These are phyloP conservation scores for Colletotrichum liriopes DNA, from an alignment of 2,329 filamentous ascomycete genomes.

Conservation along the genomic window DNA sequence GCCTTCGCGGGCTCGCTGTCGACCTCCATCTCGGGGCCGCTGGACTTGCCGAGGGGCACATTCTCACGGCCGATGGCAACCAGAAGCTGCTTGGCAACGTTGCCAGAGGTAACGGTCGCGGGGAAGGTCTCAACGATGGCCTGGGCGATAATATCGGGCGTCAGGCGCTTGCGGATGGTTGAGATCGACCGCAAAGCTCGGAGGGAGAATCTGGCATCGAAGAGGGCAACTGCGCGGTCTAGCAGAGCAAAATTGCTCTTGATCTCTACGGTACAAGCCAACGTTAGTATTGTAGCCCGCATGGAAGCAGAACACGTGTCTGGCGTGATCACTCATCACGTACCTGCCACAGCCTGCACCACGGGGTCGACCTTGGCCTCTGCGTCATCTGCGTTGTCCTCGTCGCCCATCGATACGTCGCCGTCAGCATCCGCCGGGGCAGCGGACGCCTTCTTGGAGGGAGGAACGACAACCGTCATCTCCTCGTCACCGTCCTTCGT, in stretches of 20 bases:
- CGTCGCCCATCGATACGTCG: conserved; percentile 80
- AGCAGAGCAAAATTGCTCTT: conserved; percentile 93
- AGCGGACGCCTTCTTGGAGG: conserved; percentile 75
- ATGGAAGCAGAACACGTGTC: background rate
- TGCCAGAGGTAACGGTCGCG: conserved; percentile 71
- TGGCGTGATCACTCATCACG: conserved; percentile 44
- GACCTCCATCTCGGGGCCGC: conserved; percentile 80
- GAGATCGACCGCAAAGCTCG: conserved; percentile 96
- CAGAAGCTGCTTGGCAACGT: conserved; percentile 79
- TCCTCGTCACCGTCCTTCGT: conserved; percentile 80
- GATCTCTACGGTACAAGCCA: conserved; percentile 77
- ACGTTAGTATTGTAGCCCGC: conserved; percentile 44
- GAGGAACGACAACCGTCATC: conserved; percentile 87
- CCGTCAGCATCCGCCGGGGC: conserved; percentile 74
- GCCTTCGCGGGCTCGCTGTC: conserved; percentile 72
- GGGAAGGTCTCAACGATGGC: conserved; percentile 87
- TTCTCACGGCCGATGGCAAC: conserved; percentile 78
- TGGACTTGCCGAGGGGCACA: conserved; percentile 72
- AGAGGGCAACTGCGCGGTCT: conserved; percentile 91
- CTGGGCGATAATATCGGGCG: conserved; percentile 84
- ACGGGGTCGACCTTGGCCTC: conserved; percentile 74
- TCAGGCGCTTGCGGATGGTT: conserved; percentile 92
- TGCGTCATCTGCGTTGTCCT: conserved; percentile 63
- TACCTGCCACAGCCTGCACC: conserved; percentile 74
- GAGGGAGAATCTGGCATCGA: conserved; percentile 95